These are phyloP conservation scores for Aspergillaceae sp. DNA, from an alignment of 2,329 filamentous ascomycete species.

Conservation along the genomic window DNA sequence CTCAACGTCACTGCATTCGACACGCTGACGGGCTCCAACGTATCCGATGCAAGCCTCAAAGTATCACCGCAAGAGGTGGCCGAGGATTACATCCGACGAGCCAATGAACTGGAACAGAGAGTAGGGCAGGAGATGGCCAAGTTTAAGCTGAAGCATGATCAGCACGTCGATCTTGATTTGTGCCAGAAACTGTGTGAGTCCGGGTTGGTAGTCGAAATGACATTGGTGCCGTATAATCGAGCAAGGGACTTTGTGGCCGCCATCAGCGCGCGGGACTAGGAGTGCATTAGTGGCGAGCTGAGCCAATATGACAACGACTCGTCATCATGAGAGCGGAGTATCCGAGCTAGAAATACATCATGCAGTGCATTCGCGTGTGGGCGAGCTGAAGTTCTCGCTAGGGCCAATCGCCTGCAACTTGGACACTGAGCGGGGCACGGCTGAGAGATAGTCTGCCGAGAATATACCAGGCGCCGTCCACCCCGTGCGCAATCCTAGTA, in stretches of 20 bases:
- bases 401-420: too few species aligned
- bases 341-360: too few species aligned
- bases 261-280: background rate
- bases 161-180: background rate
- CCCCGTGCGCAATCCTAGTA: too few species aligned
- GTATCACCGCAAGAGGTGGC: background rate
- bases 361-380: too few species aligned
- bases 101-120: background rate
- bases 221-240: background rate
- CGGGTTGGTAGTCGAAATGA: background rate
- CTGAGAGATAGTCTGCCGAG: too few species aligned
- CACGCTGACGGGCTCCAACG: background rate
- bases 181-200: background rate
- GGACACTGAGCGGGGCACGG: too few species aligned
- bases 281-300: too few species aligned
- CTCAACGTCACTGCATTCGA: background rate
- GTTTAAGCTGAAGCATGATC: background rate
- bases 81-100: background rate
- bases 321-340: too few species aligned
- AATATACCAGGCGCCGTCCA: too few species aligned
- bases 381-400: too few species aligned
- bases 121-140: background rate
- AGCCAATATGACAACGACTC: too few species aligned
- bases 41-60: background rate
- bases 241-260: background rate